A percentile compares a stretch with the other conserved stretches of the same genome.
These are phyloP conservation scores for Aspergillus campestris DNA, from an alignment of 495 filamentous ascomycete species.

Conservation along the genomic window DNA sequence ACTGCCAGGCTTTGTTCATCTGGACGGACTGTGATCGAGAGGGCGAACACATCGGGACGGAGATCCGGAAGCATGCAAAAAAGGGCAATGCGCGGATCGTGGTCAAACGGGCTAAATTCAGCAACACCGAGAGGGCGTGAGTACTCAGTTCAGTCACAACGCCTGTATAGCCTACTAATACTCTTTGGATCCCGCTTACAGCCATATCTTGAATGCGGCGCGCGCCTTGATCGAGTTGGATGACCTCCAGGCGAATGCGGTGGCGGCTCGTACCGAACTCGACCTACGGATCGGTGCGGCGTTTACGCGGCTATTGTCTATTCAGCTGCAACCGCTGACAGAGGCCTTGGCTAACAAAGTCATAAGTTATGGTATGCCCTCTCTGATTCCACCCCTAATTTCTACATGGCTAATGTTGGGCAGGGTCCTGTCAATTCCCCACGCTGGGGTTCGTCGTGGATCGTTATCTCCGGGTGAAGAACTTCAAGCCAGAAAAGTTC, in stretches of 20 bases:
- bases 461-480: conserved; percentile 82
- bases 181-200: conserved; percentile 6
- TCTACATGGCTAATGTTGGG: conserved; percentile 12
- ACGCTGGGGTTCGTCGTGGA: conserved; percentile 96
- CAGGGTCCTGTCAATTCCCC: conserved; percentile 93
- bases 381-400: not conserved
- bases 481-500: conserved; percentile 87
- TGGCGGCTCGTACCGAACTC: conserved; percentile 82
- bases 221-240: conserved; percentile 68
- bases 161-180: not conserved
- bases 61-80: conserved; percentile 74
- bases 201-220: conserved; percentile 80
- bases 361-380: conserved; percentile 72
- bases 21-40: conserved; percentile 99
- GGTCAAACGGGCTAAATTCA: conserved; percentile 83
- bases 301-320: conserved; percentile 84
- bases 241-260: conserved; percentile 78
- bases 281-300: conserved; percentile 86
- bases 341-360: conserved; percentile 51
- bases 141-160: conserved; percentile 17
- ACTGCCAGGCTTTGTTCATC: conserved; percentile 68
- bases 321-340: conserved; percentile 60
- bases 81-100: conserved; percentile 64
- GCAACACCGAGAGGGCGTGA: conserved; percentile 88
- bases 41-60: conserved; percentile 93